These are phyloP conservation scores for Bipolaris victoriae DNA, from an alignment of 2,329 filamentous ascomycete species.

Conservation along the genomic window DNA sequence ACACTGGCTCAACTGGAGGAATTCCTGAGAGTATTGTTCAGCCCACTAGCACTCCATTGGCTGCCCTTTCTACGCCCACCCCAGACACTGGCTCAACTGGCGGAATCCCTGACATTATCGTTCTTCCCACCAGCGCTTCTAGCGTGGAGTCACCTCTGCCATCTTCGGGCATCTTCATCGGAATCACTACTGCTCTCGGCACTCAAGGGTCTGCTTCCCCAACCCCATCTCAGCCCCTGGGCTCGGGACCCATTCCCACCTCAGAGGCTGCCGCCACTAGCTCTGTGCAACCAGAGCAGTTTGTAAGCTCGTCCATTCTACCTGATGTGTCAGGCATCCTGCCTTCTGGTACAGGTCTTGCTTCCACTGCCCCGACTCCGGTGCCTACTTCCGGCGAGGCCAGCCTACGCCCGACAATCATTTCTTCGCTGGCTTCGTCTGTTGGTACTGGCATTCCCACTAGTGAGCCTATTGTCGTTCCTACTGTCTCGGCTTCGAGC, in stretches of 20 bases:
- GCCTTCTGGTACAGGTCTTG: constrained; percentile 23
- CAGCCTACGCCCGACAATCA: constrained; percentile 24
- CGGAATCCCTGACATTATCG: constrained; percentile 27
- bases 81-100: constrained; percentile 32
- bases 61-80: constrained; percentile 15
- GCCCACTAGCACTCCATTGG: background rate
- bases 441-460: constrained; percentile 23
- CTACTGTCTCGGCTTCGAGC: constrained; percentile 16
- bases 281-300: constrained; percentile 17
- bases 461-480: constrained; percentile 17
- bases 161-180: constrained; percentile 42
- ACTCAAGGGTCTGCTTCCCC: constrained; percentile 23
- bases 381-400: constrained; percentile 21
- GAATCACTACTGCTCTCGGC: constrained; percentile 45
- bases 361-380: constrained; percentile 23
- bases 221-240: constrained; percentile 16
- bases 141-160: constrained; percentile 5
- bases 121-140: constrained; percentile 31
- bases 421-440: constrained; percentile 29
- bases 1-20: background rate
- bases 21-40: background rate
- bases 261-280: constrained; percentile 25
- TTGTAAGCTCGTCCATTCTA: constrained; percentile 26
- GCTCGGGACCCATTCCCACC: constrained; percentile 31
- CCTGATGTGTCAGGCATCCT: constrained; percentile 31